Conservation (phyloP, 208 protist genomes). For the Acanthamoeba lenticulata region DNA sequence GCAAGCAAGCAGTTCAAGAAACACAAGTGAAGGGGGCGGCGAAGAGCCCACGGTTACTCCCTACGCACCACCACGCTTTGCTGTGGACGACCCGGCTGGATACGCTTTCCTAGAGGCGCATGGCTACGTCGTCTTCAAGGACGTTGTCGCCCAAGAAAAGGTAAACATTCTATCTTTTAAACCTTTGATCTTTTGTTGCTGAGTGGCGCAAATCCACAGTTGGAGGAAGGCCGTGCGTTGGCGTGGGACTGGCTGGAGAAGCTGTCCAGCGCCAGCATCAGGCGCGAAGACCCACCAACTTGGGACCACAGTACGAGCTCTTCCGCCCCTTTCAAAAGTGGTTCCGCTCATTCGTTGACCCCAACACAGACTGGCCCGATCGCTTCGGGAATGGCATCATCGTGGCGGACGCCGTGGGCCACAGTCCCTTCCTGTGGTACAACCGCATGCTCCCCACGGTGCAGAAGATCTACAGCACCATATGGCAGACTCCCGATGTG, state of each 20-base stretch:
- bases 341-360: too few species aligned
- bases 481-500: slow-evolving; percentile 23
- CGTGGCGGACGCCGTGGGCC: slow-evolving; percentile 21
- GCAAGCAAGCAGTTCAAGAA: too few species aligned
- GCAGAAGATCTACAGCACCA: slow-evolving; percentile 37
- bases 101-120: slow-evolving; percentile 16
- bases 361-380: slow-evolving; percentile 24
- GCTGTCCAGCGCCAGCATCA: background rate
- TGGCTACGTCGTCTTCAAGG: slow-evolving; percentile 32
- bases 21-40: too few species aligned
- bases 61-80: background rate
- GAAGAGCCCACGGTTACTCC: too few species aligned
- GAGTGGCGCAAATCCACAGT: background rate
- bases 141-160: background rate
- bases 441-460: background rate
- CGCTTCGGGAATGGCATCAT: slow-evolving; percentile 23
- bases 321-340: too few species aligned
- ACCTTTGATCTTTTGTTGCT: background rate
- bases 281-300: background rate
- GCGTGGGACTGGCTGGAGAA: background rate
- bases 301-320: too few species aligned
- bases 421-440: slow-evolving; percentile 21
- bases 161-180: background rate
- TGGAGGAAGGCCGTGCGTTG: background rate
- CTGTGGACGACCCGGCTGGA: background rate